Base-by-base conservation (phyloP, 345 rosid genomes). In the Balakata baccata region DNA sequence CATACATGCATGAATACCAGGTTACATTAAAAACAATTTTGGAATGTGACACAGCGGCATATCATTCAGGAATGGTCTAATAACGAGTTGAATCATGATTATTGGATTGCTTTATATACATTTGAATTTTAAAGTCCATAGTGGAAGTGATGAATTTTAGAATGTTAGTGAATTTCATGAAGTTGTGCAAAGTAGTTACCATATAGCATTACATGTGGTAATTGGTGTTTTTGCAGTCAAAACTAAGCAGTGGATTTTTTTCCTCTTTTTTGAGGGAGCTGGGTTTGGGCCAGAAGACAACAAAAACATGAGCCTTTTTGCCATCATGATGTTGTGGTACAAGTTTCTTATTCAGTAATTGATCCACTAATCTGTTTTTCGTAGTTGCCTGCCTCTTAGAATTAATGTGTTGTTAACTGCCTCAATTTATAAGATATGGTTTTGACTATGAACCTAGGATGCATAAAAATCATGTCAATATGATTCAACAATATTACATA, bases 161-260 rank as follows among this genome's bases (percentile, higher is more conserved):
- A 18, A 18, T 38, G 8, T 39, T 39, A 39, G 67, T 64, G 50
- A 39, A 64, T 64, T 61, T 64, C 67, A 39, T 41, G 34, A 63
- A 54, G 8, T 54, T 18, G 23, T 18, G 11, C 3, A 1, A 52
- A 54, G 23, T 54, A 54, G 59, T 54, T 54, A 17, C 49, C 23
- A 39, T 63, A 8, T 39, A 18, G 66, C 47, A 38, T 17, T 45
- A 46, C 6, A 12, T 13, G 22, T 67, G 23, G 70, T 23, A 13
- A 34, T 47, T 50, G 43, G 70, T 67, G 43, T 9, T 49, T 67
- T 23, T 50, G 43, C 43, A 25, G 70, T 50, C 56, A 66, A 47
- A 49, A 38, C 17, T 62, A 41, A 41, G 29, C 23, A 64, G 50
- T 7, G 25, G 22, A 39, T 64, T 39, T n/a, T 3, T 23, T 22